Base-by-base conservation (phyloP, 768 basidiomycete species). In the Leccinellum rugosiceps region DNA sequence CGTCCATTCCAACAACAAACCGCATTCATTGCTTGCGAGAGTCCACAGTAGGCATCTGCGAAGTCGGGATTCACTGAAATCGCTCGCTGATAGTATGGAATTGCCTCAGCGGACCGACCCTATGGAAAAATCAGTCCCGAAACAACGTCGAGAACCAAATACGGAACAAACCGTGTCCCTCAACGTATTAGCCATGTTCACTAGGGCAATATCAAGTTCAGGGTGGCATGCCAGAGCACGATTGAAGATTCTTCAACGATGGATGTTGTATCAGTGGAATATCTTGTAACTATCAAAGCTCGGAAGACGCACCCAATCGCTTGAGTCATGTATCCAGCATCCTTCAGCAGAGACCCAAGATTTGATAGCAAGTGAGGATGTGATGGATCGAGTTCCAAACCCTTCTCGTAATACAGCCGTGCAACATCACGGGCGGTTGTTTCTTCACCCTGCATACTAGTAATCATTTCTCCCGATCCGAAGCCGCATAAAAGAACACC, bases 341-440 rank as follows among this genome's bases (percentile, higher is more conserved):
- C 80, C 60, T 82, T 82, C 55, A 80, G 63, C 14, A 82, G 73
- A 9, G 79, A 80, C 5, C 81, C 80, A 25, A 79, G 67, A 59
- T 82, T 82, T 4, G 79, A 80, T 52, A 80, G 73, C 14, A 82
- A 65, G 59, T 81, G 79, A 32, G 80, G 80, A 56, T 82, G 79
- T 1, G 71, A 70, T 23, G 76, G 70, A 57, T 82, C 78, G 32
- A 77, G 63, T 57, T 72, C 68, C 50, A 82, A 67, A 3, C 80
- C 80, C 23, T 74, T 68, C 44, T 75, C 69, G 60, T 82, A 82
- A 63, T 78, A 82, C 44, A 73, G 56, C 34, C 74, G 66, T 5
- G 80, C 80, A 21, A 81, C 68, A 17, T 69, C 66, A 25, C 72
- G 67, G 4, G 75, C 70, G 44, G 53, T 73, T 9, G 72, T 54